phyloP scores from a whole-genome alignment of 345 rosid species.

The Sonneratia caseolaris region DNA sequence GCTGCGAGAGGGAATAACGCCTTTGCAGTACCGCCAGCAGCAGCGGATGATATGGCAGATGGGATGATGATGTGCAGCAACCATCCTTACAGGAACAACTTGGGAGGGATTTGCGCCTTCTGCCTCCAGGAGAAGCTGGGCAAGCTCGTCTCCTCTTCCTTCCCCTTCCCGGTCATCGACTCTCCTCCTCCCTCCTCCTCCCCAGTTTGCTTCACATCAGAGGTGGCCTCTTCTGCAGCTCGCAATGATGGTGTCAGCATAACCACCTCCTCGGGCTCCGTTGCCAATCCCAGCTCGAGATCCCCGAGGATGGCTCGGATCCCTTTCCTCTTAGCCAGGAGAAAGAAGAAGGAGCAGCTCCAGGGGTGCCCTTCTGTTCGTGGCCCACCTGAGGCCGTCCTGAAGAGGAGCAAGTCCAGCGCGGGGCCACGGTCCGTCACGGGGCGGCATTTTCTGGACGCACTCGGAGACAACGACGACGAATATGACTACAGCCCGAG shows the following conservation, averaged over 20 bases:
- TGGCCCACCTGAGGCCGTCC: slow-evolving; percentile 28
- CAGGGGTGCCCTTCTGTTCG: neutral
- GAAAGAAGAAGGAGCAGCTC: slow-evolving; percentile 51
- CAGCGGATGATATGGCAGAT: slow-evolving; percentile 46
- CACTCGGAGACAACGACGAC: slow-evolving; percentile 16
- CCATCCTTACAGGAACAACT: slow-evolving; percentile 74
- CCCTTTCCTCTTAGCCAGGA: slow-evolving; percentile 66
- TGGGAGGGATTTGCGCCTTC: slow-evolving; percentile 95
- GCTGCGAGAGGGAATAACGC: neutral
- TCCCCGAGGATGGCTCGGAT: slow-evolving; percentile 17
- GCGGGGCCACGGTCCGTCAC: slow-evolving; percentile 10
- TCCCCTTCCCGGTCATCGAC: slow-evolving; percentile 41
- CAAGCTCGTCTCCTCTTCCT: slow-evolving; percentile 75
- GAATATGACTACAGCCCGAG: slow-evolving; percentile 46
- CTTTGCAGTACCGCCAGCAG: slow-evolving; percentile 19
- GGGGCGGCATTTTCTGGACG: slow-evolving; percentile 26
- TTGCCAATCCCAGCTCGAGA: neutral
- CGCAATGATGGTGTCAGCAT: neutral
- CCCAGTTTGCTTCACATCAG: neutral
- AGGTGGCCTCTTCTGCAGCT: neutral
- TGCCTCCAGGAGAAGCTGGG: slow-evolving; percentile 98
- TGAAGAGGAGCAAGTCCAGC: slow-evolving; percentile 78
- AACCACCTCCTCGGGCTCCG: neutral
- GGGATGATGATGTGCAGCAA: slow-evolving; percentile 75
- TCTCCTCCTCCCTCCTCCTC: slow-evolving; percentile 7